These are phyloP conservation scores for Citrus glauca DNA, from an alignment of 345 rosid genomes.

Conservation along the genomic window DNA sequence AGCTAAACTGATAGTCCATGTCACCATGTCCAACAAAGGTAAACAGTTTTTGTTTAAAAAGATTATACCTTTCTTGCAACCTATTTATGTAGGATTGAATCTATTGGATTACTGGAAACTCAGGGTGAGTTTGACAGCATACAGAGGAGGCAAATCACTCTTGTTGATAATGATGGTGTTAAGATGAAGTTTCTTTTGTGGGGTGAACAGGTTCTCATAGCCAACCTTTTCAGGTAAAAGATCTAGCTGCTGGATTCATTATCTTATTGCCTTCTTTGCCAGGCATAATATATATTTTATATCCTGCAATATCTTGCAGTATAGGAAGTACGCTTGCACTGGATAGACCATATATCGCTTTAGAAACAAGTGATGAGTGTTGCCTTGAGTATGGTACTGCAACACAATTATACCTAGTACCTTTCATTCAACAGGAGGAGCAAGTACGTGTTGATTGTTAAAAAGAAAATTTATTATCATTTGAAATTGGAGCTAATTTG, in stretches of 20 bases:
- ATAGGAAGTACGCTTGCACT: conserved; percentile 85
- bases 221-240: conserved; percentile 82
- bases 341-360: conserved; percentile 75
- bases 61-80: neutral
- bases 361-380: conserved; percentile 49
- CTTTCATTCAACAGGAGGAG: conserved; percentile 74
- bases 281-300: conserved; percentile 9
- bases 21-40: neutral
- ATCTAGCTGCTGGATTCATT: conserved; percentile 20
- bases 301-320: conserved; percentile 37
- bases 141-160: conserved; percentile 60
- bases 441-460: conserved; percentile 39
- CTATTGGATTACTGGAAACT: conserved; percentile 68
- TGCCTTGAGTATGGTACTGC: conserved; percentile 96
- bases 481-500: conserved; percentile 14
- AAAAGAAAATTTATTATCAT: neutral
- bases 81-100: conserved; percentile 62
- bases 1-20: neutral
- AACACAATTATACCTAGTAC: conserved; percentile 81
- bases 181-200: conserved; percentile 70
- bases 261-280: conserved; percentile 2
- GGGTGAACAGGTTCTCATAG: conserved; percentile 83
- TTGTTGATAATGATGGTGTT: conserved; percentile 67
- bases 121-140: conserved; percentile 45
- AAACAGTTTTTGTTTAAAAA: neutral